phyloP scores from a whole-genome alignment of 2,329 filamentous ascomycete species.

The Chaetomium sp. region DNA sequence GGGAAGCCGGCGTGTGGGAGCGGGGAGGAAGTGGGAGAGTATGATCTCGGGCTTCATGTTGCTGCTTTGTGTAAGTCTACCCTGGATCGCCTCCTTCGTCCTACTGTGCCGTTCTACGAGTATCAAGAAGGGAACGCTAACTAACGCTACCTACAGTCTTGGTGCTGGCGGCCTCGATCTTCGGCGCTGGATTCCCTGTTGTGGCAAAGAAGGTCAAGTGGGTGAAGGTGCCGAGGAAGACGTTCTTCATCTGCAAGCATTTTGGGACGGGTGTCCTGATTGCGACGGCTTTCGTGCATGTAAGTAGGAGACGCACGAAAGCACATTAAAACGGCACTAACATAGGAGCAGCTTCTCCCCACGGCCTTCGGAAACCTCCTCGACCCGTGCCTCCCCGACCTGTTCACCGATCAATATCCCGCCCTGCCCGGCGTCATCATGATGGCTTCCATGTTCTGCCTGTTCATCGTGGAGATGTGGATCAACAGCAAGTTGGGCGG shows the following conservation, averaged over 20 bases:
- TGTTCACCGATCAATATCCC: slow-evolving; percentile 54
- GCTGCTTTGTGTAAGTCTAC: slow-evolving; percentile 35
- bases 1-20: slow-evolving; percentile 36
- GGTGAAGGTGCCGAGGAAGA: slow-evolving; percentile 49
- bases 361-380: slow-evolving; percentile 50
- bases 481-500: slow-evolving; percentile 50
- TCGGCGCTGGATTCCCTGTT: slow-evolving; percentile 46
- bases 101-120: too few species aligned
- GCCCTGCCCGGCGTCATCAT: slow-evolving; percentile 59
- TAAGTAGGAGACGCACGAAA: slow-evolving; percentile 26
- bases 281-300: slow-evolving; percentile 67
- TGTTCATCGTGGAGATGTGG: slow-evolving; percentile 59
- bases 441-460: slow-evolving; percentile 54
- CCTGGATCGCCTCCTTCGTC: neutral
- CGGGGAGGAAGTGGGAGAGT: slow-evolving; percentile 32
- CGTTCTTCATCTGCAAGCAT: slow-evolving; percentile 58
- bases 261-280: slow-evolving; percentile 67
- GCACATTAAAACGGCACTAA: neutral
- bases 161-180: slow-evolving; percentile 35
- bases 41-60: slow-evolving; percentile 38
- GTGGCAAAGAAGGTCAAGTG: slow-evolving; percentile 49
- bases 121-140: neutral
- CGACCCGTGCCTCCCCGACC: slow-evolving; percentile 50
- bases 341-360: slow-evolving; percentile 42
- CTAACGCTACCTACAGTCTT: slow-evolving; percentile 30